Evolutionary conservation across 768 basidiomycete species (phyloP).

Genomic region (Termitomyces sp.): DNA sequence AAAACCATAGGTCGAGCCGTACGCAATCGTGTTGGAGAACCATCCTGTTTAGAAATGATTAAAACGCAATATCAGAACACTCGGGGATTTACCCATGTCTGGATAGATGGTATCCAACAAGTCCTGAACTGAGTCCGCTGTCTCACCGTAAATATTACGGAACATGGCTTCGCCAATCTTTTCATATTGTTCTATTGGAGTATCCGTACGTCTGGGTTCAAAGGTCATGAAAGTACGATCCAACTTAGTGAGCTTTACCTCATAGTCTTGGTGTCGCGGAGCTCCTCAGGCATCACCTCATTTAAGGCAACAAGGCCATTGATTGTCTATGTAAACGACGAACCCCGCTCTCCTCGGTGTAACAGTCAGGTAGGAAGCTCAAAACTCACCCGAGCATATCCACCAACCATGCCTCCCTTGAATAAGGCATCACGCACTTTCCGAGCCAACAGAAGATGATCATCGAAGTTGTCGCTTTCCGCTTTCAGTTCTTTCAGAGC

Average conservation of each 20-base stretch:
- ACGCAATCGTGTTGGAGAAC: constrained; percentile 51
- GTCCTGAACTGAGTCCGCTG: constrained; percentile 41
- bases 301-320: constrained; percentile 51
- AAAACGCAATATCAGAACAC: background rate
- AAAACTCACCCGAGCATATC: constrained; percentile 50
- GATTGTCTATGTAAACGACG: constrained; percentile 38
- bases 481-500: constrained; percentile 41
- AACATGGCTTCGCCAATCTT: constrained; percentile 41
- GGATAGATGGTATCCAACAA: constrained; percentile 53
- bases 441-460: constrained; percentile 41
- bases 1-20: constrained; percentile 53
- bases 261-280: constrained; percentile 42
- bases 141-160: constrained; percentile 51
- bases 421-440: constrained; percentile 61
- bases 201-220: constrained; percentile 32
- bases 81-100: constrained; percentile 48
- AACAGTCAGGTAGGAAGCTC: background rate
- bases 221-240: background rate
- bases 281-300: constrained; percentile 46
- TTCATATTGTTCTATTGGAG: constrained; percentile 40
- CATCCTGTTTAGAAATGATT: constrained; percentile 34
- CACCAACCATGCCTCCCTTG: constrained; percentile 55
- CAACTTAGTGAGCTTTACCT: constrained; percentile 26
- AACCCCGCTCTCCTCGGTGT: background rate
- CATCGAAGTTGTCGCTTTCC: constrained; percentile 22